These are phyloP conservation scores for Suaeda aralocaspica DNA, from an alignment of 148 eudicot species.

Conservation along the genomic window DNA sequence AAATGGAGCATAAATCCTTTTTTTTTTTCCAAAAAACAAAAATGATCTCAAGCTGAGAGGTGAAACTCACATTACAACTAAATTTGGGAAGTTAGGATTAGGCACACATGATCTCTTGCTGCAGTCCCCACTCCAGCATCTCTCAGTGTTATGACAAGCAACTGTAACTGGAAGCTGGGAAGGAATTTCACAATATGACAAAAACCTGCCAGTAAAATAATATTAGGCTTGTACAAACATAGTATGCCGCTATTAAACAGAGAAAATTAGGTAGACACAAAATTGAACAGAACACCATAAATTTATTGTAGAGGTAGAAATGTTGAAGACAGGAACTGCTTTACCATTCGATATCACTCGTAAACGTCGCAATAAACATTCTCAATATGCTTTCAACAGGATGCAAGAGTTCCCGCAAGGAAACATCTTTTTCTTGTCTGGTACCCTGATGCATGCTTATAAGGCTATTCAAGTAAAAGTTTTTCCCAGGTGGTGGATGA, in stretches of 20 bases:
- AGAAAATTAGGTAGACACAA: not conserved
- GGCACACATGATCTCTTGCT: slow-evolving; percentile 62
- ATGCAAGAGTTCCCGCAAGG: slow-evolving; percentile 72
- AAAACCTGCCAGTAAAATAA: slow-evolving; percentile 52
- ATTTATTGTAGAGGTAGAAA: not conserved
- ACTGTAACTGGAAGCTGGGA: slow-evolving; percentile 67
- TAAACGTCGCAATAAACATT: slow-evolving; percentile 83
- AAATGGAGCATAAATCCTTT: not conserved
- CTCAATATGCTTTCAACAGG: slow-evolving; percentile 60
- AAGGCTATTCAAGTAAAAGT: slow-evolving; percentile 67
- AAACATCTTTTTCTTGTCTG: slow-evolving; percentile 39
- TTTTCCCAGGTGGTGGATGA: slow-evolving; percentile 65
- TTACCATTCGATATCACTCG: slow-evolving; percentile 78
- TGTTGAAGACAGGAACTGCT: slow-evolving; percentile 3
- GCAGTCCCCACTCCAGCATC: slow-evolving; percentile 75
- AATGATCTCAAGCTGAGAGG: slow-evolving; percentile 8
- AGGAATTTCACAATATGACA: slow-evolving; percentile 76
- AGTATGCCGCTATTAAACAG: not conserved
- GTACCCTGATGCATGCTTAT: slow-evolving; percentile 32
- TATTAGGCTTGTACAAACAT: slow-evolving; percentile 12
- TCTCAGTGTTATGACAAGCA: slow-evolving; percentile 74
- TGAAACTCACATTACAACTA: slow-evolving; percentile 72
- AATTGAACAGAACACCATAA: not conserved
- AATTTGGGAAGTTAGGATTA: slow-evolving; percentile 64
- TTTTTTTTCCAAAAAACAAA: not conserved